Evolutionary conservation across 2,329 filamentous ascomycete genomes (phyloP), one percentile per base, ranked within the genome.

Genomic region (Calonectria hawksworthii): DNA sequence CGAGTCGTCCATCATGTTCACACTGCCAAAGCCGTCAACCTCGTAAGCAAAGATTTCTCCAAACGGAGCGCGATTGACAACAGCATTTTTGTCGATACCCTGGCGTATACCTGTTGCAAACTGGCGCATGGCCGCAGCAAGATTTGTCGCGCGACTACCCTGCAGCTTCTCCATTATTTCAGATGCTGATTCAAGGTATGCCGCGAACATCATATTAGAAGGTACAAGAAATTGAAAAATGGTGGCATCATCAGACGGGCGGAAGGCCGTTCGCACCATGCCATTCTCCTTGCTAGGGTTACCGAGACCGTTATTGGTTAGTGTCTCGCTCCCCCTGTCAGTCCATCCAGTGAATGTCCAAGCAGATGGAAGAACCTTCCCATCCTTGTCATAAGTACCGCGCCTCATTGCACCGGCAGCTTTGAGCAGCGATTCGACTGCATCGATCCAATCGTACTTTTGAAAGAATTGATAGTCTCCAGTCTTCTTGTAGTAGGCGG

Each of bases 1-100:
- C 14, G 56, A 41, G 36, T 63, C 56, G 41, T 63, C 56, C 56
- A 63, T 63, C 56, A 63, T 63, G 18, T 41, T 63, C 23, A 63
- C 56, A 3, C 56, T 38, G 13, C 56, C 56, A 21, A 41, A 63
- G 9, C 56, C 56, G 3, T 63, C 56, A 13, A 63, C 56, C 23
- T 63, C 56, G 9, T 21, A 63, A 21, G 56, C 56, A 28, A 63
- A 63, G n/a, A 63, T 63, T 23, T 63, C 56, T 10, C 56, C 56
- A 38, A 63, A 63, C 2, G 56, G 56, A 30, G 56, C 2, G 14
- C 56, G 56, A 13, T 41, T 63, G n/a, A 63, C 34, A 16, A 63
- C 16, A 3, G 56, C 56, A 18, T 63, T 11, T 18, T 63, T 63
- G 16, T 63, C 56, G 7, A 63, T 63, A 4, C 56, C 56, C 36